Percentiles rank a stretch among this genome's conserved stretches.
Conservation (phyloP, 208 protist species). For the Leishmania gerbilli region DNA sequence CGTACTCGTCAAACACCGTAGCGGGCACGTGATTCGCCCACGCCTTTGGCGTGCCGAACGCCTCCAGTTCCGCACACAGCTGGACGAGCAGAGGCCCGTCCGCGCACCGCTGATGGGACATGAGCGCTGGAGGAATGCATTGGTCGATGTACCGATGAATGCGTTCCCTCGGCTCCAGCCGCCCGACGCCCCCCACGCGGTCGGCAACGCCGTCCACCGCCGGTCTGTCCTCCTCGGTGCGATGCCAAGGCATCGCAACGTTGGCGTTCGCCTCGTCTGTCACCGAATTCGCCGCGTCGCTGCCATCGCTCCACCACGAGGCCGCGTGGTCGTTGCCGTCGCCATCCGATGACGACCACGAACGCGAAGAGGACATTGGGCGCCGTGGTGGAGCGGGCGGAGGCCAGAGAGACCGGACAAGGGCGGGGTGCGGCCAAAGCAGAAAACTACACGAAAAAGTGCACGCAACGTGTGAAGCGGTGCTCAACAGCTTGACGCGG, state of each 20-base stretch:
- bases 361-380: not conserved
- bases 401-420: not conserved
- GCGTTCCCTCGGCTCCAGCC: slow-evolving; percentile 12
- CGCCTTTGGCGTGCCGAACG: slow-evolving; percentile 11
- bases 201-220: not conserved
- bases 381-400: not conserved
- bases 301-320: not conserved
- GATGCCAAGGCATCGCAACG: not conserved
- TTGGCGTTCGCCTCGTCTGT: not conserved
- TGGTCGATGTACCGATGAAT: slow-evolving; percentile 34
- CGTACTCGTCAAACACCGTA: slow-evolving; percentile 10
- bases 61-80: slow-evolving; percentile 20
- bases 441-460: not conserved
- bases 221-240: not conserved
- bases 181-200: not conserved
- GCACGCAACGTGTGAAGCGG: not conserved
- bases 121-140: slow-evolving; percentile 17
- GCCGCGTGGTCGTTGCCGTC: not conserved
- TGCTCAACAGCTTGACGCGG: not conserved
- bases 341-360: slow-evolving; percentile 1
- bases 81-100: slow-evolving; percentile 14
- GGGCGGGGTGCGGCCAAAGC: not conserved
- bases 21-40: slow-evolving; percentile 12
- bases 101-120: slow-evolving; percentile 20
- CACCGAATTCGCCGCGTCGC: slow-evolving; percentile 1